Evolutionary conservation across 805 yeast species (phyloP), one percentile per base, ranked within the genome.

Genomic region (Blastobotrys chiropterorum): DNA sequence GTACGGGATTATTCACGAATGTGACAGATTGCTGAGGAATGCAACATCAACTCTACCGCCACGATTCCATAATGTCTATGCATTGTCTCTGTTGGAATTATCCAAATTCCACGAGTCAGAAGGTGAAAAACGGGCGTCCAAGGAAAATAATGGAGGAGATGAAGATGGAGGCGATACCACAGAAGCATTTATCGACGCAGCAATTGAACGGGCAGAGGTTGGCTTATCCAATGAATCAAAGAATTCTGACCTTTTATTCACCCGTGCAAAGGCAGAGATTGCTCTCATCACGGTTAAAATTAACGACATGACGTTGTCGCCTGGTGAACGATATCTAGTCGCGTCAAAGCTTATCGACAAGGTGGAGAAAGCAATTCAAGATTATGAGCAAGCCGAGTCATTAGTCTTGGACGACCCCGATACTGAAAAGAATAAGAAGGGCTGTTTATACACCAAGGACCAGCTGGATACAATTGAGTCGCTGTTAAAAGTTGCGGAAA

Each of bases 1-100:
- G 16, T 59, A 90, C 61, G 97, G 97, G 20, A 76, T 90, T 3
- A 78, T 92, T n/a, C 96, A 90, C 61, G 97, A 92, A 65, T 86
- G 96, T 70, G 97, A 92, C 62, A 71, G 95, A 47, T 65, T 89
- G 34, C 72, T 90, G 57, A 57, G 71, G 21, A 59, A 62, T 38
- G 38, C 45, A 2, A 14, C 47, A 13, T 15, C 14, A 11, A 56
- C 66, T 2, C 55, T 68, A 11, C 63, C 69, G 3, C 69, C 72
- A 5, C 61, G 62, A 57, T 86, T 90, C 64, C 85, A 86, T 62
- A 72, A 84, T 3, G 79, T 86, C 30, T 92, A 90, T 67, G 90
- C 89, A 0, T 69, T 81, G 44, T 83, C 95, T 0, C 62, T 72
- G 26, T 57, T 69, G 16, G 58, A 60, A 16, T 59, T 69, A 30